These are phyloP conservation scores for Cenococcum geophilum DNA, from an alignment of 495 filamentous ascomycete genomes.

Conservation along the genomic window DNA sequence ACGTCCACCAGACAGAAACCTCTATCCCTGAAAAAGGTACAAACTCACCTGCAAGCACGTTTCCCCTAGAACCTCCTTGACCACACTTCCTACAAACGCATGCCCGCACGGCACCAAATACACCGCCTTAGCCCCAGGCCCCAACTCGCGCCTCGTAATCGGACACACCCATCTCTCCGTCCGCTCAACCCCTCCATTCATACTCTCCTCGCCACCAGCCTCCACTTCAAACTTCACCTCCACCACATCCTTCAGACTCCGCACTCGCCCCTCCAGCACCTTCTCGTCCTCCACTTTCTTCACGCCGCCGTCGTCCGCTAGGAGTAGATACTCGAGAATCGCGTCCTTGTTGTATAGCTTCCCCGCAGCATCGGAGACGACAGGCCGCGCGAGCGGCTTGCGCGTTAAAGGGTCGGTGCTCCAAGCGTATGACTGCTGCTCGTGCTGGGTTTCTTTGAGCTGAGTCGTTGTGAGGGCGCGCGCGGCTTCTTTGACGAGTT, in stretches of 20 bases:
- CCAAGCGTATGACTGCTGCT: conserved; percentile 81
- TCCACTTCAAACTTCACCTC: conserved; percentile 75
- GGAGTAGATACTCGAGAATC: conserved; percentile 72
- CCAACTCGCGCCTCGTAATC: conserved; percentile 78
- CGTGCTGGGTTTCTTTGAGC: conserved; percentile 78
- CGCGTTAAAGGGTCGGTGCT: conserved; percentile 78
- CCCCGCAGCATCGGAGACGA: conserved; percentile 80
- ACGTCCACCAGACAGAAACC: background rate
- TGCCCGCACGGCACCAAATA: conserved; percentile 95
- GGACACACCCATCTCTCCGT: conserved; percentile 71
- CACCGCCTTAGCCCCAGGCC: conserved; percentile 69
- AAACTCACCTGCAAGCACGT: conserved; percentile 54
- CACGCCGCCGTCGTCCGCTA: conserved; percentile 46
- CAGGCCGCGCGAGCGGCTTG: conserved; percentile 59
- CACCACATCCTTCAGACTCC: conserved; percentile 77
- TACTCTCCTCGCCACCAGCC: conserved; percentile 36
- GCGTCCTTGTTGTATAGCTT: conserved; percentile 94
- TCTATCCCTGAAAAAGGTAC: too few relatives aligned
- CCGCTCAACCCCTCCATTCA: conserved; percentile 14
- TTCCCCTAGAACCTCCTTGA: conserved; percentile 67
- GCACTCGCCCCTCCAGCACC: conserved; percentile 64
- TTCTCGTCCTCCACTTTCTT: conserved; percentile 55
- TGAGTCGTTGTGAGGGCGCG: conserved; percentile 77
- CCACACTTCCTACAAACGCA: conserved; percentile 78
- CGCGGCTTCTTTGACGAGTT: conserved; percentile 87